Evolutionary conservation across 306 rosid genomes (phyloP), one percentile per base, ranked within the genome.

Genomic region (Prosopis cineraria): DNA sequence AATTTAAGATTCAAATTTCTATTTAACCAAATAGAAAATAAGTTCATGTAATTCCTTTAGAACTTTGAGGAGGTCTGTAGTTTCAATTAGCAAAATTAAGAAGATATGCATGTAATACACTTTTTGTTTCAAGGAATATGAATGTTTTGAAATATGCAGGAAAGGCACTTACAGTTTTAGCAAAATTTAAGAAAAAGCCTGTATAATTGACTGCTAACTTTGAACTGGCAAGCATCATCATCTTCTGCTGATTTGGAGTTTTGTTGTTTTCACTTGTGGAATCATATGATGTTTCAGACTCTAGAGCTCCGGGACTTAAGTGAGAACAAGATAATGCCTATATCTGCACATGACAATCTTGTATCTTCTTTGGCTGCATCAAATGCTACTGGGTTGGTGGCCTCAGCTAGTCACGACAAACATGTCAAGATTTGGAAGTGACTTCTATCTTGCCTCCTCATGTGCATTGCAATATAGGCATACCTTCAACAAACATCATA

Each of bases 371-470:
- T 92, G 88, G 94, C 96, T 16, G 91, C 77, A 9, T 89, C 97
- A 24, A 78, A 50, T 33, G 84, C 58, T 65, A 65, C 83, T 17
- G 91, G 92, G 17, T 58, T 58, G 64, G 34, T 58, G 9, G 64
- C 34, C 33, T 58, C 36, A 58, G n/a, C 64, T 58, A 33, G 97
- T 80, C 91, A 89, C 48, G 96, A 90, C 81, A 83, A 79, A 68
- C 71, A 72, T 20, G 86, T 92, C 83, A 94, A 88, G 83, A 70
- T 94, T 41, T 94, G 98, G 98, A 90, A 89, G 83, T 91, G 89
- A 85, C 30, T 11, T 12, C 19, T 11, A 12, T 8, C 22, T 53
- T 25, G 30, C 74, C n/a, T 60, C 24, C 24, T n/a, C 7, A 45
- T n/a, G 44, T 20, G 0, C n/a, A 7, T 19, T 59, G 41, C 59